Conservation (phyloP, 345 rosid species). For the Anacardium occidentale region DNA sequence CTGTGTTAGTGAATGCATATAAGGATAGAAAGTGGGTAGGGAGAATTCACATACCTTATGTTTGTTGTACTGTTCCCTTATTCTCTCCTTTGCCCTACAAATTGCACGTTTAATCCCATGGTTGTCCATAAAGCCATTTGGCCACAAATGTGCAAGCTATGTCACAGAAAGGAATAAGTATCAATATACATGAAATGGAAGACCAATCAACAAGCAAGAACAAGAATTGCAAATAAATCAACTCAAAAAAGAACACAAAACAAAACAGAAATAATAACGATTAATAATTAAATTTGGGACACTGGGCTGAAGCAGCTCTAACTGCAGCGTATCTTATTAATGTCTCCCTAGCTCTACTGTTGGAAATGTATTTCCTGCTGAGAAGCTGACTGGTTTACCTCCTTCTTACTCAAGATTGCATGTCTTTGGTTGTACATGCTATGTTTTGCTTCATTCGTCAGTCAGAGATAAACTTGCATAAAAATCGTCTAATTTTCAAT, state of each 20-base stretch:
- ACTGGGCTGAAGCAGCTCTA: too few relatives aligned
- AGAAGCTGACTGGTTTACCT: too few relatives aligned
- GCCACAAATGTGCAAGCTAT: conserved; percentile 91
- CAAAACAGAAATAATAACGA: not conserved
- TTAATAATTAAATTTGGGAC: not conserved
- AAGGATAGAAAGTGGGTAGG: not conserved
- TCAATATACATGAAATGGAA: conserved; percentile 23
- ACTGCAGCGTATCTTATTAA: too few relatives aligned
- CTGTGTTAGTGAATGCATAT: not conserved
- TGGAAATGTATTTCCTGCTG: too few relatives aligned
- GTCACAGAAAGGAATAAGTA: conserved; percentile 23
- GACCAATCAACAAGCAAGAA: not conserved
- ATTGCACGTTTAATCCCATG: conserved; percentile 86
- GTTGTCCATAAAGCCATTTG: conserved; percentile 80
- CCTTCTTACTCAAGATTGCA: too few relatives aligned
- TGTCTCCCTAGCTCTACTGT: too few relatives aligned
- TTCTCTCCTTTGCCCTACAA: conserved; percentile 80
- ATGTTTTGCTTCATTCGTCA: too few relatives aligned
- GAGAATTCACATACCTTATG: conserved; percentile 35
- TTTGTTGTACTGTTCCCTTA: conserved; percentile 41
- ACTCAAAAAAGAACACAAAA: not conserved
- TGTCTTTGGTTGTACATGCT: too few relatives aligned
- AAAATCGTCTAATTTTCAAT: too few relatives aligned
- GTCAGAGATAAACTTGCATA: too few relatives aligned
- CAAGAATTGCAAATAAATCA: not conserved